These are phyloP conservation scores for Xylaria sp. DNA, from an alignment of 2,329 filamentous ascomycete species.

Conservation along the genomic window DNA sequence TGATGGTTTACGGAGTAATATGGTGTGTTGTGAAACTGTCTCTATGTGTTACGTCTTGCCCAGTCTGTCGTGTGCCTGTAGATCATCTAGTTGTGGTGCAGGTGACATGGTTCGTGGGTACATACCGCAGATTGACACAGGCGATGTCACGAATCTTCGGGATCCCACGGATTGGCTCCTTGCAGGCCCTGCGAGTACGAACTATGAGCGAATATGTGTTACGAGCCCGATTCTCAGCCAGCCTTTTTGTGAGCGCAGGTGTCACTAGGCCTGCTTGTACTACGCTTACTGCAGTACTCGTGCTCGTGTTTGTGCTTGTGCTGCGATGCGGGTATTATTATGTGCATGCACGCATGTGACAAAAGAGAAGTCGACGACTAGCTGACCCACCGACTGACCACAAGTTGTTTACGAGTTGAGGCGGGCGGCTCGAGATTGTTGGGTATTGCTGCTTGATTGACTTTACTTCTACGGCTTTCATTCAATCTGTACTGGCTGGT, in stretches of 20 bases:
- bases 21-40: neutral
- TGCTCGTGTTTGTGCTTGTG: slow-evolving; percentile 5
- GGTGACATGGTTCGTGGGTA: slow-evolving; percentile 12
- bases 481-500: neutral
- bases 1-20: slow-evolving; percentile 9
- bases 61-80: neutral
- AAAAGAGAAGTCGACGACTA: neutral
- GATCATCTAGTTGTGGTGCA: neutral
- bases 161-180: slow-evolving; percentile 14
- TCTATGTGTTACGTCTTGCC: neutral
- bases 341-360: neutral
- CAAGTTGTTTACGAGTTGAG: neutral
- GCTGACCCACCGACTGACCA: neutral
- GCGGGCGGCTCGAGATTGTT: neutral
- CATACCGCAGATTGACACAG: slow-evolving; percentile 19
- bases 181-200: neutral
- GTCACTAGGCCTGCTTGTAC: neutral
- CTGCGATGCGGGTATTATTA: neutral
- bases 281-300: neutral
- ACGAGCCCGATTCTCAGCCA: neutral
- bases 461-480: neutral
- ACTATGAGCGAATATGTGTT: neutral
- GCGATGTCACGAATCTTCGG: slow-evolving; percentile 12
- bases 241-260: neutral
- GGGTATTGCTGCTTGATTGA: neutral